Conservation (phyloP, 2,329 filamentous ascomycete species). For the Diaporthe eres region DNA sequence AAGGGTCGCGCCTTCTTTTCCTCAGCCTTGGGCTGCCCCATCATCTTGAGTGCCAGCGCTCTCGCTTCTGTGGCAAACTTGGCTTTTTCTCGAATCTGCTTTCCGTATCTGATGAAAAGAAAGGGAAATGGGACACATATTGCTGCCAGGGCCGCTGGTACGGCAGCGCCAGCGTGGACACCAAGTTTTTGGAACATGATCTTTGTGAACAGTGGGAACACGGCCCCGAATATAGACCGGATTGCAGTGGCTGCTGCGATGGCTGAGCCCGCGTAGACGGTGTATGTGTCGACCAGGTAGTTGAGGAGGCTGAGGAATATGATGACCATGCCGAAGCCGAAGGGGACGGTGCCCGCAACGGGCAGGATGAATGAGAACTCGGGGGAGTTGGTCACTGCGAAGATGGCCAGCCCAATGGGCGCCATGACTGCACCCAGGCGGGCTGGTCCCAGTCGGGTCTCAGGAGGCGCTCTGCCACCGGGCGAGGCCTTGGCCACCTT, state of each 20-base stretch:
- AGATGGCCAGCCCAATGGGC: conserved; percentile 28
- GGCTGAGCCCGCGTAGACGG: conserved; percentile 82
- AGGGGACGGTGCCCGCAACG: conserved; percentile 55
- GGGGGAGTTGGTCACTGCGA: conserved; percentile 33
- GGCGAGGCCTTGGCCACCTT: conserved; percentile 42
- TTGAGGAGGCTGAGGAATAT: conserved; percentile 76
- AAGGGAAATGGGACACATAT: conserved; percentile 70
- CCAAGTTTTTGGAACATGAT: conserved; percentile 72
- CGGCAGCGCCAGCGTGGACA: conserved; percentile 80
- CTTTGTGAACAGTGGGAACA: conserved; percentile 80
- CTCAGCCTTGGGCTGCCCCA: background rate
- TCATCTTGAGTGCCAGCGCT: conserved; percentile 11
- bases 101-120: conserved; percentile 73
- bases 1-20: conserved; percentile 1
- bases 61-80: conserved; percentile 64
- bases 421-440: conserved; percentile 68
- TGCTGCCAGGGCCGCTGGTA: conserved; percentile 79
- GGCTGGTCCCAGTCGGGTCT: conserved; percentile 72
- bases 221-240: conserved; percentile 79
- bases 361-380: conserved; percentile 52
- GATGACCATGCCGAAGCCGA: conserved; percentile 64
- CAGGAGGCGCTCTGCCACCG: conserved; percentile 65
- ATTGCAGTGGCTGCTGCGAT: conserved; percentile 80
- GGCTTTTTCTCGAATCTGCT: conserved; percentile 55
- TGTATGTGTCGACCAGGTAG: conserved; percentile 79